These are phyloP conservation scores for Heliamphora pulchella DNA, from an alignment of 179 eudicot genomes.

Conservation along the genomic window DNA sequence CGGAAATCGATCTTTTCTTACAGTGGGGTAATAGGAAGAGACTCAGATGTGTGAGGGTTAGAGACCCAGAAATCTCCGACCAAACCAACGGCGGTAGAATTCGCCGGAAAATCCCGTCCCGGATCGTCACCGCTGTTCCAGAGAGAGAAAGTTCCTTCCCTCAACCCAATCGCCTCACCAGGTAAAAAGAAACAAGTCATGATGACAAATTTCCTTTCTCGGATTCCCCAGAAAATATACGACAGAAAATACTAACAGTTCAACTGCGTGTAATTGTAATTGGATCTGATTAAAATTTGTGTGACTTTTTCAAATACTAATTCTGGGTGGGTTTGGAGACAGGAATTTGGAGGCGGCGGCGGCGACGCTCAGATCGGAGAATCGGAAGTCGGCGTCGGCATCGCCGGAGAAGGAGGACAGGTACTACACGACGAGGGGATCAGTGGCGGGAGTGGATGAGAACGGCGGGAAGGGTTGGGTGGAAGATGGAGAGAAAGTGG, in stretches of 20 bases:
- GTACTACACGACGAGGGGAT: slow-evolving; percentile 54
- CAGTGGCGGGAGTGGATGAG: slow-evolving; percentile 35
- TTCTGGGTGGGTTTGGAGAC: not conserved
- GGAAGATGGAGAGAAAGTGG: slow-evolving; percentile 29
- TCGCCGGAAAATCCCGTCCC: slow-evolving; percentile 41
- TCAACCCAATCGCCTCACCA: slow-evolving; percentile 27
- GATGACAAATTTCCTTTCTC: not conserved
- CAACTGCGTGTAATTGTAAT: too few relatives aligned
- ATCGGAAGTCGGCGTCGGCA: slow-evolving; percentile 23
- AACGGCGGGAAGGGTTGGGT: slow-evolving; percentile 22
- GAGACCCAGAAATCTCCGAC: slow-evolving; percentile 24
- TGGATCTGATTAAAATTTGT: not conserved
- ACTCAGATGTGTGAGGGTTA: slow-evolving; percentile 42
- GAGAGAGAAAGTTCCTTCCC: slow-evolving; percentile 22
- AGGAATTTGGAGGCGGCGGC: slow-evolving; percentile 32
- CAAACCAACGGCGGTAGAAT: slow-evolving; percentile 21
- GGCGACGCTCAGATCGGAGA: slow-evolving; percentile 24
- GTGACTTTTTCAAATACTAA: too few relatives aligned
- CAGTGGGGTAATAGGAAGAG: slow-evolving; percentile 59
- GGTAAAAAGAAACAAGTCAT: slow-evolving; percentile 15
- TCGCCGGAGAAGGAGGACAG: slow-evolving; percentile 60
- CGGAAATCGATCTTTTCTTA: slow-evolving; percentile 42
- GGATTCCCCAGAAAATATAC: not conserved
- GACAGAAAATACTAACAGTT: not conserved
- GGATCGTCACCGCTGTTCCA: slow-evolving; percentile 18